A percentile compares a stretch with the other conserved stretches of the same genome.
phyloP scores from a whole-genome alignment of 352 stramenopile species.

The Phytopythium mirpurense region DNA sequence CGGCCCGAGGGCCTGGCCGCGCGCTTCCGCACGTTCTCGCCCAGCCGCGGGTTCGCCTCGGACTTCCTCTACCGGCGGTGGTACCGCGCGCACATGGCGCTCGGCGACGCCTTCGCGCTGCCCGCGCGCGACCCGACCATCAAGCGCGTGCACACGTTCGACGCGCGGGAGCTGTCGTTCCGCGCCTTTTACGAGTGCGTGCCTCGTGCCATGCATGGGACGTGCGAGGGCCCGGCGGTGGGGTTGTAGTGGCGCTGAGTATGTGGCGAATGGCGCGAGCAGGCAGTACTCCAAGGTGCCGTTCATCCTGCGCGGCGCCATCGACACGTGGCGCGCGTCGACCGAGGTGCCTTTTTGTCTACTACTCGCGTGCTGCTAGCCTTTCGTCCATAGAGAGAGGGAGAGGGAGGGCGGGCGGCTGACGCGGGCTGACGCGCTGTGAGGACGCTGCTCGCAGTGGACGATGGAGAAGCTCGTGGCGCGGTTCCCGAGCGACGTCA shows the following conservation, averaged over 20 bases:
- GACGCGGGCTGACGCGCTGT: too few species aligned
- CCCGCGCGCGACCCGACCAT: slow-evolving; percentile 37
- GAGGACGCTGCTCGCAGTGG: too few species aligned
- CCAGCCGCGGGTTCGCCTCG: slow-evolving; percentile 48
- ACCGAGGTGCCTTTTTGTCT: slow-evolving; percentile 45
- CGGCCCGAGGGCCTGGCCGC: slow-evolving; percentile 19
- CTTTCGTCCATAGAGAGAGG: too few species aligned
- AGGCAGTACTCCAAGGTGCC: slow-evolving; percentile 64
- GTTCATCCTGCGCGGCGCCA: slow-evolving; percentile 74
- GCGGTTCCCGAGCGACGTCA: slow-evolving; percentile 42
- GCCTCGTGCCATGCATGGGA: neutral
- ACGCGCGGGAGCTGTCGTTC: slow-evolving; percentile 56
- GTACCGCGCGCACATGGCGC: slow-evolving; percentile 72
- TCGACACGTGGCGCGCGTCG: slow-evolving; percentile 62
- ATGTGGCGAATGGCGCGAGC: neutral
- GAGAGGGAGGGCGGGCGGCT: too few species aligned
- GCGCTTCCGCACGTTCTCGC: slow-evolving; percentile 4
- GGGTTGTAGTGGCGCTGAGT: neutral
- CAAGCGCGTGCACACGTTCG: slow-evolving; percentile 47
- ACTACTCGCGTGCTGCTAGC: too few species aligned
- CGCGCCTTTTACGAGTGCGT: slow-evolving; percentile 63
- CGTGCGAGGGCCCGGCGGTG: too few species aligned
- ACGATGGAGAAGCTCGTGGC: slow-evolving; percentile 56
- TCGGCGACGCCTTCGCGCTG: slow-evolving; percentile 46
- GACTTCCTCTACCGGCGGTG: slow-evolving; percentile 87